These are phyloP conservation scores for Calamus simplicifolius DNA, from an alignment of 176 grass and related monocot species.

Conservation along the genomic window DNA sequence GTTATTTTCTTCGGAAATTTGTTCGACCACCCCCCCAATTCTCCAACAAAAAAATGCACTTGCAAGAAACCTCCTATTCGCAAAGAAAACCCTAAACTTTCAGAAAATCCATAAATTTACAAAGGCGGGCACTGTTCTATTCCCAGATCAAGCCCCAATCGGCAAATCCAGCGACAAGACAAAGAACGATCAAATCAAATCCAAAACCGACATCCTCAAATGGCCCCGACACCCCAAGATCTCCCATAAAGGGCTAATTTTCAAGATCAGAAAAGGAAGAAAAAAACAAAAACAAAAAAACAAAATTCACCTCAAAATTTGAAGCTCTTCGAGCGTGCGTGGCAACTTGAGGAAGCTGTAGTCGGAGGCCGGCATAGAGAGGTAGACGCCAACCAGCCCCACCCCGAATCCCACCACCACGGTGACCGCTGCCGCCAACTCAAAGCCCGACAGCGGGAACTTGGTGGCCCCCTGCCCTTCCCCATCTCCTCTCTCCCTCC, in stretches of 20 bases:
- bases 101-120: too few species aligned
- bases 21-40: too few species aligned
- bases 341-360: constrained; percentile 31
- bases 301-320: constrained; percentile 63
- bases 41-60: too few species aligned
- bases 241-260: constrained; percentile 5
- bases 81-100: too few species aligned
- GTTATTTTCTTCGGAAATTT: too few species aligned
- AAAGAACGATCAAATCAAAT: neutral
- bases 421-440: constrained; percentile 48
- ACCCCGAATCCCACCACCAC: constrained; percentile 54
- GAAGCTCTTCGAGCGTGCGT: constrained; percentile 44
- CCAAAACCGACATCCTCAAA: neutral
- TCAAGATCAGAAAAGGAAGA: neutral
- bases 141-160: constrained; percentile 1
- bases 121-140: constrained; percentile 11
- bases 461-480: constrained; percentile 36
- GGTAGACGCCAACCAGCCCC: constrained; percentile 70
- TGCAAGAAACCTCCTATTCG: too few species aligned
- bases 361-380: constrained; percentile 63
- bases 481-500: constrained; percentile 3
- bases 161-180: too few species aligned
- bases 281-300: neutral
- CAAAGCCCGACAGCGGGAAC: constrained; percentile 52
- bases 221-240: neutral